These are phyloP conservation scores for Ophiostoma perfectum DNA, from an alignment of 2,329 filamentous ascomycete genomes.

Conservation along the genomic window DNA sequence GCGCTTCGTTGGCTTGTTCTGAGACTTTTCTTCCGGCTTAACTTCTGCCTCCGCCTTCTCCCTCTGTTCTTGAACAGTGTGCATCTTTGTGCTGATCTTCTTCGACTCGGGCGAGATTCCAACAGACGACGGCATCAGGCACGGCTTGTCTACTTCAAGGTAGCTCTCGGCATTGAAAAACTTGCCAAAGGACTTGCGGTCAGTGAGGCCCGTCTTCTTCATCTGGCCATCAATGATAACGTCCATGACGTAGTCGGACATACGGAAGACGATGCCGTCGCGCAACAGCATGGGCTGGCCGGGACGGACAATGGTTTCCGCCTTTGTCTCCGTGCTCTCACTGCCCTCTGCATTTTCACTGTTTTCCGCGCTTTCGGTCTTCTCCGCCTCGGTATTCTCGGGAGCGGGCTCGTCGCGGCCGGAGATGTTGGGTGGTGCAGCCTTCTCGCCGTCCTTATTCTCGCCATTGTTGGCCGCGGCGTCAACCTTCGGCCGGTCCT, in stretches of 20 bases:
- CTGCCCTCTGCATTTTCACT: conserved; percentile 22
- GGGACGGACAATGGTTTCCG: not conserved
- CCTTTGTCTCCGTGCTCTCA: conserved; percentile 21
- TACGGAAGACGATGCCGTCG: conserved; percentile 27
- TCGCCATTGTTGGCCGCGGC: not conserved
- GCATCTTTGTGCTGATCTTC: conserved; percentile 3
- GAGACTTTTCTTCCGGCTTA: not conserved
- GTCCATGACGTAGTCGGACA: conserved; percentile 41
- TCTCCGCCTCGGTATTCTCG: not conserved
- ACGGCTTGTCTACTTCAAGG: conserved; percentile 41
- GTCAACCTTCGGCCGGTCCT: not conserved
- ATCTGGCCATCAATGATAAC: conserved; percentile 34
- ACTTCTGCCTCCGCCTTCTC: not conserved
- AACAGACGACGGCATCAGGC: conserved; percentile 30
- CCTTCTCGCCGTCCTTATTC: not conserved
- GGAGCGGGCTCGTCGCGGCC: conserved; percentile 18
- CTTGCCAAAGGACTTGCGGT: conserved; percentile 42
- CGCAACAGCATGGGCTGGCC: conserved; percentile 13
- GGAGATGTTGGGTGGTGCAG: not conserved
- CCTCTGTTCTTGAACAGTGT: not conserved
- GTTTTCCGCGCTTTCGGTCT: not conserved
- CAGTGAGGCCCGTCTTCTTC: conserved; percentile 34
- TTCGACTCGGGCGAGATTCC: not conserved
- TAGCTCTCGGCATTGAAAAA: conserved; percentile 36
- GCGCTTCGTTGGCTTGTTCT: not conserved